A percentile compares a stretch with the other conserved stretches of the same genome.
Conservation (phyloP, 768 basidiomycete genomes). For the Lentinula sp. region DNA sequence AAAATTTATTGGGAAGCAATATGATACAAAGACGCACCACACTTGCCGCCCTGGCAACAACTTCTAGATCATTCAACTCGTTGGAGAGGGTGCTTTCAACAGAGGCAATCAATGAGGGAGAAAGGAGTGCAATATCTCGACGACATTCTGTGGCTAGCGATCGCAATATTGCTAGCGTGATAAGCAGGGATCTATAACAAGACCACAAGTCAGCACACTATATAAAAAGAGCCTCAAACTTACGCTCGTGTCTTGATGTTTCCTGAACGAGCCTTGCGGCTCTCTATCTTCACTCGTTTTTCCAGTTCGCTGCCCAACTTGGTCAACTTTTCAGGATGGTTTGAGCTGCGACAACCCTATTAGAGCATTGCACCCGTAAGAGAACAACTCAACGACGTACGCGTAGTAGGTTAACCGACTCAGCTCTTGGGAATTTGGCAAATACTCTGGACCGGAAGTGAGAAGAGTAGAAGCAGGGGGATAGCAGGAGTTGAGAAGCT, state of each 20-base stretch:
- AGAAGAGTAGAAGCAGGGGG: constrained; percentile 71
- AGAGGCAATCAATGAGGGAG: constrained; percentile 61
- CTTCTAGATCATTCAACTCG: constrained; percentile 63
- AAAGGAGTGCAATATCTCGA: constrained; percentile 71
- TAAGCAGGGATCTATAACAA: constrained; percentile 58
- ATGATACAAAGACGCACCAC: constrained; percentile 47
- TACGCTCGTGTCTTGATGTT: constrained; percentile 79
- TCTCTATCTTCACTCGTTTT: constrained; percentile 62
- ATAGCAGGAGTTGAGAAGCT: constrained; percentile 81
- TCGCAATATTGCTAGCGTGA: constrained; percentile 78
- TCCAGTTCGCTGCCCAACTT: constrained; percentile 75
- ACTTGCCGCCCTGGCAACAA: constrained; percentile 70
- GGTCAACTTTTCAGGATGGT: constrained; percentile 72
- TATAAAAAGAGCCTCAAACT: constrained; percentile 22
- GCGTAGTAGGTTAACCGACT: constrained; percentile 85
- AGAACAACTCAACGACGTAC: constrained; percentile 20
- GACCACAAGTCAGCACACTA: background rate
- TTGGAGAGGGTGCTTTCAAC: constrained; percentile 52
- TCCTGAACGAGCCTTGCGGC: constrained; percentile 63
- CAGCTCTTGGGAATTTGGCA: constrained; percentile 79
- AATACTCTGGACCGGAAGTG: constrained; percentile 70
- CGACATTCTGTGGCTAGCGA: constrained; percentile 84
- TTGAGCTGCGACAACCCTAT: constrained; percentile 38
- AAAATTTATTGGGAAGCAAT: background rate
- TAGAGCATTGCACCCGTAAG: background rate